Evolutionary conservation across 106 monocot species (phyloP).

Genomic region (Gastrodia elata): DNA sequence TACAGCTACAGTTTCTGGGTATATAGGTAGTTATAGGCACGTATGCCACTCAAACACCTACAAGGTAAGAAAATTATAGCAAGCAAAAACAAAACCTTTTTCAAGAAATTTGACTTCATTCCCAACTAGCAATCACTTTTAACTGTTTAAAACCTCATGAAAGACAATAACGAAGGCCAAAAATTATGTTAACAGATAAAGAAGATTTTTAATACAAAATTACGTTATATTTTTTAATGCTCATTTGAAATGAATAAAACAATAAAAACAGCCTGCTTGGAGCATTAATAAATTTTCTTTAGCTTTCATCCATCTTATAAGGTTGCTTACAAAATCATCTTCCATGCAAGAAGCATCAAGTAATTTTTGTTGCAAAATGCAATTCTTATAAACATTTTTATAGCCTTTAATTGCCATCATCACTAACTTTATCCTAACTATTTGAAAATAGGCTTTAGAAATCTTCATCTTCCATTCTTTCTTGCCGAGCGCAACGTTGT

Average conservation of each 20-base stretch:
- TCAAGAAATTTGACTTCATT: neutral
- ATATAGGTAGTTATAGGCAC: neutral
- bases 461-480: neutral
- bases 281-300: neutral
- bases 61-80: neutral
- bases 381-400: neutral
- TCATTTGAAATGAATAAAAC: neutral
- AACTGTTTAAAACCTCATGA: neutral
- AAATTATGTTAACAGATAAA: neutral
- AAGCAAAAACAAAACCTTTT: neutral
- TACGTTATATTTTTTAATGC: neutral
- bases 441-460: neutral
- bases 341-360: neutral
- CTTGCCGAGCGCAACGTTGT: neutral
- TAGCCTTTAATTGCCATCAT: neutral
- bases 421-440: neutral
- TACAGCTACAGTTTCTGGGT: neutral
- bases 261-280: neutral
- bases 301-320: constrained; percentile 2
- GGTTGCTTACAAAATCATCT: neutral
- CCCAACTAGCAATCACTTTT: neutral
- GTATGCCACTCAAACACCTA: neutral
- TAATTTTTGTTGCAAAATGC: neutral
- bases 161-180: neutral
- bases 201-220: constrained; percentile 6